phyloP scores from a whole-genome alignment of 2,329 filamentous ascomycete species.

The Ophiostoma tasmaniense region DNA sequence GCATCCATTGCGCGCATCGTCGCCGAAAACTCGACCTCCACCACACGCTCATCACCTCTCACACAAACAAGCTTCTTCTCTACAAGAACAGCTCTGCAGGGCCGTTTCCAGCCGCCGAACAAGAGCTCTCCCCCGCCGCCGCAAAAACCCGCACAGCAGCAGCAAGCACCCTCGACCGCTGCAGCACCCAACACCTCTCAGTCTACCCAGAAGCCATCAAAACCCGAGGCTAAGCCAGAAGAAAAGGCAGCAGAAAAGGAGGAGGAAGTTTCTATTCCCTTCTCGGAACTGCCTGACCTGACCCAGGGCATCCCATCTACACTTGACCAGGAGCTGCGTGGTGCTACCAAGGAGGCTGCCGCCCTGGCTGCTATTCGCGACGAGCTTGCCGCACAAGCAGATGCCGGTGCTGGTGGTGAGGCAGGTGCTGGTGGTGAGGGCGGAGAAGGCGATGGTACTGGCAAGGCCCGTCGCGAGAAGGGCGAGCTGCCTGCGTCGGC shows the following conservation, averaged over 20 bases:
- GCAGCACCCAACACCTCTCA: background rate
- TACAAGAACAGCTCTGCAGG: slow-evolving; percentile 8
- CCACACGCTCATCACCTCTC: background rate
- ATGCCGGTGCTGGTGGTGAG: slow-evolving; percentile 28
- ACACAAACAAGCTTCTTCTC: slow-evolving; percentile 7
- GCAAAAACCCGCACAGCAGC: slow-evolving; percentile 4
- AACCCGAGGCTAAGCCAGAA: slow-evolving; percentile 21
- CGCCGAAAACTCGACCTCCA: background rate
- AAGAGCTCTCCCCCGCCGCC: background rate
- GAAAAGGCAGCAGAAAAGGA: slow-evolving; percentile 20
- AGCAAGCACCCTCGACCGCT: slow-evolving; percentile 3
- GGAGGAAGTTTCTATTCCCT: slow-evolving; percentile 35
- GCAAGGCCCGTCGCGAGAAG: slow-evolving; percentile 44
- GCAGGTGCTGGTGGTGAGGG: slow-evolving; percentile 42
- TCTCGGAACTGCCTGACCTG: slow-evolving; percentile 73
- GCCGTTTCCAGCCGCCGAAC: slow-evolving; percentile 9
- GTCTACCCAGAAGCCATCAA: slow-evolving; percentile 8
- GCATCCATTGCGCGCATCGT: background rate
- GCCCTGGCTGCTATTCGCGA: slow-evolving; percentile 30
- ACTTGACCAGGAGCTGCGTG: slow-evolving; percentile 63
- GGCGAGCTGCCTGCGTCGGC: slow-evolving; percentile 65
- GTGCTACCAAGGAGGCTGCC: slow-evolving; percentile 32
- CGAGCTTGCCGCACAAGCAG: slow-evolving; percentile 27
- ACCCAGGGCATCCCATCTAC: slow-evolving; percentile 94
- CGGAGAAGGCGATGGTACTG: slow-evolving; percentile 37